A percentile compares a stretch with the other conserved stretches of the same genome.
These are phyloP conservation scores for Thraustotheca clavata DNA, from an alignment of 352 stramenopile species.

Conservation along the genomic window DNA sequence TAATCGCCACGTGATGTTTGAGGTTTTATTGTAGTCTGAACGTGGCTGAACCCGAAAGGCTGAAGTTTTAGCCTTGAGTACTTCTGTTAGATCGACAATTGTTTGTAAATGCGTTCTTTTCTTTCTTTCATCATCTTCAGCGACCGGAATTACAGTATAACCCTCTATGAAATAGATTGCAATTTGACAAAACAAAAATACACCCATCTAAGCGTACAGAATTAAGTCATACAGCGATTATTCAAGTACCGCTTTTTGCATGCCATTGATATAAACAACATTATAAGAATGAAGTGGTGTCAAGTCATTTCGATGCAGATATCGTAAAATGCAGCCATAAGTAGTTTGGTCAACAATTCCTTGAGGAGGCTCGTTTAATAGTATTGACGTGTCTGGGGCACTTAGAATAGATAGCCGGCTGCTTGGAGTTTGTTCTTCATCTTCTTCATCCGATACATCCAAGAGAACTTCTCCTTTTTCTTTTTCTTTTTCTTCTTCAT, in stretches of 20 bases:
- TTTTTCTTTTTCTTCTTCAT: slow-evolving; percentile 19
- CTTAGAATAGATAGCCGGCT: not conserved
- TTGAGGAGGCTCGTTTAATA: no score
- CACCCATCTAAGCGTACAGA: slow-evolving; percentile 24
- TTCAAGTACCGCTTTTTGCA: slow-evolving; percentile 33
- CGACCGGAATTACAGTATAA: slow-evolving; percentile 24
- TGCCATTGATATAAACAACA: slow-evolving; percentile 44
- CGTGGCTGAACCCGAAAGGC: not conserved
- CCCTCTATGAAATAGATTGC: slow-evolving; percentile 63
- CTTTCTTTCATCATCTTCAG: not conserved
- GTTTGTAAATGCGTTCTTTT: not conserved
- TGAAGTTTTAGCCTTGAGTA: not conserved
- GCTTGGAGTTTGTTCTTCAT: slow-evolving; percentile 24
- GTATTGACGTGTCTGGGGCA: not conserved
- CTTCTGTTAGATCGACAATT: not conserved
- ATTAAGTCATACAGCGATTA: not conserved
- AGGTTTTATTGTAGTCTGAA: not conserved
- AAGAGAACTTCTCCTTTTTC: not conserved
- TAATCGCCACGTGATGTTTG: slow-evolving; percentile 1
- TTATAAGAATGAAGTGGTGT: slow-evolving; percentile 51
- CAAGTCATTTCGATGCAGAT: slow-evolving; percentile 55
- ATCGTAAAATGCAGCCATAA: slow-evolving; percentile 49
- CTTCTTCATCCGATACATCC: slow-evolving; percentile 35
- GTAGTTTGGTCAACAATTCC: slow-evolving; percentile 24
- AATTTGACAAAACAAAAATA: slow-evolving; percentile 44